These are phyloP conservation scores for Rhodotorula toruloides DNA, from an alignment of 768 basidiomycete species.

Conservation along the genomic window DNA sequence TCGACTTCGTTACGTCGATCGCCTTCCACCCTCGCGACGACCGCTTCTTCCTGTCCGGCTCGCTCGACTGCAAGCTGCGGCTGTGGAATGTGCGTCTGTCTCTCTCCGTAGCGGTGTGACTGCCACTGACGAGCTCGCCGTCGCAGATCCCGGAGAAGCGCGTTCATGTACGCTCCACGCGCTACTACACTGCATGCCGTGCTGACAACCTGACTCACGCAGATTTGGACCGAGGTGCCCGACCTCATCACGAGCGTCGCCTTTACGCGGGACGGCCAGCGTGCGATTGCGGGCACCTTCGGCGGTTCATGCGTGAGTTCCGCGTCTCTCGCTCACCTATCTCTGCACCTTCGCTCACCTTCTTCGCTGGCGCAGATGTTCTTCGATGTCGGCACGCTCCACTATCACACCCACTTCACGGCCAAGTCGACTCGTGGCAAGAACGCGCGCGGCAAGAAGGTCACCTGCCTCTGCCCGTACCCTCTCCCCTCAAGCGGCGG, in stretches of 20 bases:
- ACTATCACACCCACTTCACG: conserved; percentile 27
- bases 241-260: conserved; percentile 43
- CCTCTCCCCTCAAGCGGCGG: conserved; percentile 19
- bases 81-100: conserved; percentile 39
- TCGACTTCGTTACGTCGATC: conserved; percentile 44
- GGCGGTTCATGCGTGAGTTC: conserved; percentile 34
- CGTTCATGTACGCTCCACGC: conserved; percentile 10
- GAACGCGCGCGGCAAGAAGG: conserved; percentile 43
- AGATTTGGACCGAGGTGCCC: conserved; percentile 41
- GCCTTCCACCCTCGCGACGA: conserved; percentile 44
- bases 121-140: neutral
- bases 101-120: fast-evolving
- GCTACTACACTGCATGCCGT: neutral
- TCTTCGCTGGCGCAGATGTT: conserved; percentile 24
- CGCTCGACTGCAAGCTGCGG: conserved; percentile 41
- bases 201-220: neutral
- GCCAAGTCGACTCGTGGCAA: conserved; percentile 39
- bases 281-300: conserved; percentile 40
- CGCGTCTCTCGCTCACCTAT: neutral
- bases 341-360: neutral
- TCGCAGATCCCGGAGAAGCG: conserved; percentile 40
- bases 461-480: conserved; percentile 39
- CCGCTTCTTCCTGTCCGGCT: conserved; percentile 43
- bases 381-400: conserved; percentile 37
- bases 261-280: conserved; percentile 41